Percentiles rank a stretch among this genome's conserved stretches.
phyloP scores from a whole-genome alignment of 148 eudicot genomes.

The Pharnaceum exiguum region DNA sequence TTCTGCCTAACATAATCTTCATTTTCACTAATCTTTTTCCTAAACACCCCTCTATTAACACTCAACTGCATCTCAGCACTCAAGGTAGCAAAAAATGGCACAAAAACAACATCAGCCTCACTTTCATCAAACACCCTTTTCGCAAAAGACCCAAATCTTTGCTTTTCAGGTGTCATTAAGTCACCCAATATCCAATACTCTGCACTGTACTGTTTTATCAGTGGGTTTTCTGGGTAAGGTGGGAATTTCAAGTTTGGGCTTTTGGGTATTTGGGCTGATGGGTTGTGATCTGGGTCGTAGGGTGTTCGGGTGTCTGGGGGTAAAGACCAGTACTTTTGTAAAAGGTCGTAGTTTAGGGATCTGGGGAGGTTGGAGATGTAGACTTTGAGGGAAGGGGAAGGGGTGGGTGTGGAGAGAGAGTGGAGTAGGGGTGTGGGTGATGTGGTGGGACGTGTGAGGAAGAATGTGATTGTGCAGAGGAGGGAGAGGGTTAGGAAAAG shows the following conservation, averaged over 20 bases:
- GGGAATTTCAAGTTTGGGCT: conserved; percentile 32
- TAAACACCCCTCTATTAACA: conserved; percentile 52
- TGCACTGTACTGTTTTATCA: conserved; percentile 90
- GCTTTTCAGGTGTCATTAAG: conserved; percentile 48
- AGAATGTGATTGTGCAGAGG: too few species aligned
- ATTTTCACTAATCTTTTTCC: conserved; percentile 78
- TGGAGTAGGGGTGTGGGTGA: conserved; percentile 11
- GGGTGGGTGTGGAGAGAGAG: conserved; percentile 21
- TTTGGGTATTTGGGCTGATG: conserved; percentile 29
- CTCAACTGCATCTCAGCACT: conserved; percentile 91
- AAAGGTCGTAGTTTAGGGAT: conserved; percentile 76
- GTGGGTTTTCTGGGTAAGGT: conserved; percentile 68
- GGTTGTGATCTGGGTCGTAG: conserved; percentile 62
- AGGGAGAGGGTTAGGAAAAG: conserved; percentile 45
- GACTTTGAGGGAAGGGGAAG: conserved; percentile 48
- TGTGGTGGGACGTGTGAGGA: too few species aligned
- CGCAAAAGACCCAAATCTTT: conserved; percentile 54
- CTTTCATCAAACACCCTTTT: conserved; percentile 50
- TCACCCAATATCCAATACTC: conserved; percentile 97
- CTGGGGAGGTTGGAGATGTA: conserved; percentile 61
- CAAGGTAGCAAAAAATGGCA: conserved; percentile 86
- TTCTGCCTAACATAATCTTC: conserved; percentile 79
- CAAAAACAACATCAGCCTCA: conserved; percentile 80
- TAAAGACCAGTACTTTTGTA: conserved; percentile 63
- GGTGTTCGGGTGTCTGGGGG: conserved; percentile 66